Evolutionary conservation across 140 eudicot species (phyloP), one percentile per base, ranked within the genome.

Genomic region (Flaveria floridana): DNA sequence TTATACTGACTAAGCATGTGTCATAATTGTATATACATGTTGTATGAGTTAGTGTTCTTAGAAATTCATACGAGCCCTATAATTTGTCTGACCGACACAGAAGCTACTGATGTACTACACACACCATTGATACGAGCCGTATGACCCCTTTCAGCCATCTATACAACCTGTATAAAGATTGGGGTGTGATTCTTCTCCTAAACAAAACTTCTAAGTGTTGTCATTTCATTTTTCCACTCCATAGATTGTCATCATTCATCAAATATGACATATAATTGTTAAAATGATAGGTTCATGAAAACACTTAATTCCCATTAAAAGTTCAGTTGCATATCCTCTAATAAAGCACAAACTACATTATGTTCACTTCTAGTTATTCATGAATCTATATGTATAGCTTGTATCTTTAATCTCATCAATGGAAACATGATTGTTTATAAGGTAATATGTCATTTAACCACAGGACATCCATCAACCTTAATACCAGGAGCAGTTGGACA

Each of bases 401-500:
- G 52, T 39, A 28, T 39, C 18, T 26, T n/a, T 16, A 18, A 65
- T 8, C 8, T 39, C 7, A 37, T n/a, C 15, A 65, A 18, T 39
- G 20, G 6, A 37, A 65, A 30, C 50, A 65, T 7, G 70, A 15
- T 11, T 42, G 9, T 10, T 30, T 11, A 39, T 37, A 66, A 46
- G 72, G 46, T 16, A 48, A 4, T 46, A 37, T 77, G 42, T 86
- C 72, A 82, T 25, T 21, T 51, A 66, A 86, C 82, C 13, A 70
- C 76, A 51, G 97, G 97, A 65, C 97, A 92, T 7, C 94, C 92
- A 3, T 72, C 53, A 73, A 70, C 91, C 26, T 44, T 47, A 11
- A 89, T 75, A 9, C 97, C 96, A 37, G 92, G 87, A 57, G 88
- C 87, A 14, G 95, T 86, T 2, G 96, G 97, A 82, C 96, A 92